Evolutionary conservation across 345 rosid species (phyloP).

Genomic region (Lepidium didymum): DNA sequence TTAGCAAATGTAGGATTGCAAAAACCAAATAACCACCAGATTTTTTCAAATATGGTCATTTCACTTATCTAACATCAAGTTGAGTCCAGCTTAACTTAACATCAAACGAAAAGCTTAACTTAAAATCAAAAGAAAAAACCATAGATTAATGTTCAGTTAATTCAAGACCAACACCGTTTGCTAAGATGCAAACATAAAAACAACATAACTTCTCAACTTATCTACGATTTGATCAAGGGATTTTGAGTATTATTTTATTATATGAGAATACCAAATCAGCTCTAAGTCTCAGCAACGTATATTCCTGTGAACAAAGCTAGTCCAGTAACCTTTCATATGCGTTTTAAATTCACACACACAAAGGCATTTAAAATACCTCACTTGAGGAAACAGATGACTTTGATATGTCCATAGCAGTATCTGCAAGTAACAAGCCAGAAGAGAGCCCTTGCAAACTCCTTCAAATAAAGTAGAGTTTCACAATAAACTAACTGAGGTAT

Average conservation of each 20-base stretch:
- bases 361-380: constrained; percentile 32
- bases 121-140: not conserved
- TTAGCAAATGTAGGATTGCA: not conserved
- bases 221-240: not conserved
- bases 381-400: constrained; percentile 28
- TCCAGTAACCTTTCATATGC: not conserved
- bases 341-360: constrained; percentile 8
- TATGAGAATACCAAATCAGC: constrained; percentile 2
- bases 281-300: not conserved
- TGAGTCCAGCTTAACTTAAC: constrained; percentile 2
- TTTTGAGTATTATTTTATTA: not conserved
- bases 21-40: not conserved
- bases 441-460: constrained; percentile 88
- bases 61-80: constrained; percentile 1
- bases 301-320: not conserved
- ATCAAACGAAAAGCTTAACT: constrained; percentile 8
- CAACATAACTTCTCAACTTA: not conserved
- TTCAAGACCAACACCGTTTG: not conserved
- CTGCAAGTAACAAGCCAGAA: constrained; percentile 33
- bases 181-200: constrained; percentile 15
- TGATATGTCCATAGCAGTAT: constrained; percentile 32
- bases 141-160: not conserved
- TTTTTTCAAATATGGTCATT: not conserved
- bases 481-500: not conserved
- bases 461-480: constrained; percentile 24